These are phyloP conservation scores for Tripterygium wilfordii DNA, from an alignment of 177 flowering plant species.

Conservation along the genomic window DNA sequence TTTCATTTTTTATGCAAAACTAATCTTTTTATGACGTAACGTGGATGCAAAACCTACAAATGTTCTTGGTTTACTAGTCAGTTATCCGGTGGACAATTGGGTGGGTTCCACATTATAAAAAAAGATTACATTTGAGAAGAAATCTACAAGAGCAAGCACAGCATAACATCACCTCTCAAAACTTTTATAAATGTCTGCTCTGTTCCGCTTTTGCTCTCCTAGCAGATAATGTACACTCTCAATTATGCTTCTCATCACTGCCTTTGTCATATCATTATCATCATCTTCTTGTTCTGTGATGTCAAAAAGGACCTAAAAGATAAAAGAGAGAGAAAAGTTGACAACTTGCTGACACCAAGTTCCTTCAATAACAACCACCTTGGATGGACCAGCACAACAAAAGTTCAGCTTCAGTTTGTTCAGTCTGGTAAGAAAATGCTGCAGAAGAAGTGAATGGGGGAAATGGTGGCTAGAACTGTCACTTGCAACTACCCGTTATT, in stretches of 20 bases:
- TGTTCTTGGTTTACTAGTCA: no score
- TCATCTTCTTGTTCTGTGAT: slow-evolving; percentile 1
- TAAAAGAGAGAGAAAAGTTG: not conserved
- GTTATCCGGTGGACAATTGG: not conserved
- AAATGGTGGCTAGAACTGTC: not conserved
- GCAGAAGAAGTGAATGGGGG: slow-evolving; percentile 2
- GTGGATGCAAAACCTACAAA: no score
- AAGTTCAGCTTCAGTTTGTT: slow-evolving; percentile 1
- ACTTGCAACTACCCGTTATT: slow-evolving; percentile 14
- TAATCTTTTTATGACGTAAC: no score
- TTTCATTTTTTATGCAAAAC: no score
- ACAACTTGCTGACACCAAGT: slow-evolving; percentile 1
- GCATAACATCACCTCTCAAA: slow-evolving; percentile 3
- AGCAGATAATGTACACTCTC: slow-evolving; percentile 18
- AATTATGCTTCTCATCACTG: not conserved
- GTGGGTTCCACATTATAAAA: not conserved
- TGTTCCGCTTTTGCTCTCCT: slow-evolving; percentile 8
- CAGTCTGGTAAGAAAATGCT: slow-evolving; percentile 8
- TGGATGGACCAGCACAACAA: not conserved
- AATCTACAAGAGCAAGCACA: slow-evolving; percentile 1
- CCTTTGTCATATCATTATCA: not conserved
- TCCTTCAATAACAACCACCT: slow-evolving; percentile 6
- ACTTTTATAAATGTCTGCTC: slow-evolving; percentile 6
- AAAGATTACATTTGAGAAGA: not conserved
- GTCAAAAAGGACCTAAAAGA: not conserved